Evolutionary conservation across 2,329 filamentous ascomycete species (phyloP).

Genomic region (Karstenula rhodostoma): DNA sequence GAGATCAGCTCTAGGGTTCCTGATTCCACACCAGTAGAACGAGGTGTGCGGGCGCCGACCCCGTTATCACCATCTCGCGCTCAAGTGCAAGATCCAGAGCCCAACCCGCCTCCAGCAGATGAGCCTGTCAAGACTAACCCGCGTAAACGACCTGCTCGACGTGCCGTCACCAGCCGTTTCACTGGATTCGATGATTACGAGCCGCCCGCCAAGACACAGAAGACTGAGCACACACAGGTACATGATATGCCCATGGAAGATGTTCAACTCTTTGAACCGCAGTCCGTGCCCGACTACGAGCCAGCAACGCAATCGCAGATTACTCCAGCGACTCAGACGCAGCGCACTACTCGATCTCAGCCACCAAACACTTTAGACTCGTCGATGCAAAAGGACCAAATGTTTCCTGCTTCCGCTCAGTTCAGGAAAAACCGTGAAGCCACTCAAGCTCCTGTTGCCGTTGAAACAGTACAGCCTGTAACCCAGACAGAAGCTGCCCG

Average conservation of each 20-base stretch:
- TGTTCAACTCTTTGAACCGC: constrained; percentile 28
- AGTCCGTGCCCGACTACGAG: constrained; percentile 22
- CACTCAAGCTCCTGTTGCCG: constrained; percentile 30
- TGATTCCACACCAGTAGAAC: constrained; percentile 20
- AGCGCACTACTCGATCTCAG: constrained; percentile 35
- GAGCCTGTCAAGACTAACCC: constrained; percentile 36
- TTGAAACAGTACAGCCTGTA: constrained; percentile 39
- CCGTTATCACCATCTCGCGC: constrained; percentile 26
- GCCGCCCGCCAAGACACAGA: constrained; percentile 40
- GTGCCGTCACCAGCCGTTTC: constrained; percentile 64
- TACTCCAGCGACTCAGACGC: constrained; percentile 36
- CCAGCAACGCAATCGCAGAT: constrained; percentile 24
- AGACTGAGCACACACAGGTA: constrained; percentile 35
- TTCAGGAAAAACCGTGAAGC: constrained; percentile 75
- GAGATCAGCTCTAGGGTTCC: constrained; percentile 30
- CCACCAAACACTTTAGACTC: constrained; percentile 49
- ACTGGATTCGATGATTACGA: constrained; percentile 73
- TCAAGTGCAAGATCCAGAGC: constrained; percentile 29
- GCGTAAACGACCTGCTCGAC: constrained; percentile 44
- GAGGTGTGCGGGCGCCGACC: constrained; percentile 26
- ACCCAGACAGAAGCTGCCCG: constrained; percentile 47
- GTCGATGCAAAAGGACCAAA: constrained; percentile 70
- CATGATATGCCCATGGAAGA: constrained; percentile 37
- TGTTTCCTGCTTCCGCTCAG: constrained; percentile 78
- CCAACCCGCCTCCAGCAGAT: constrained; percentile 22